Evolutionary conservation across 768 basidiomycete genomes (phyloP).

Genomic region (Auriscalpium vulgare): DNA sequence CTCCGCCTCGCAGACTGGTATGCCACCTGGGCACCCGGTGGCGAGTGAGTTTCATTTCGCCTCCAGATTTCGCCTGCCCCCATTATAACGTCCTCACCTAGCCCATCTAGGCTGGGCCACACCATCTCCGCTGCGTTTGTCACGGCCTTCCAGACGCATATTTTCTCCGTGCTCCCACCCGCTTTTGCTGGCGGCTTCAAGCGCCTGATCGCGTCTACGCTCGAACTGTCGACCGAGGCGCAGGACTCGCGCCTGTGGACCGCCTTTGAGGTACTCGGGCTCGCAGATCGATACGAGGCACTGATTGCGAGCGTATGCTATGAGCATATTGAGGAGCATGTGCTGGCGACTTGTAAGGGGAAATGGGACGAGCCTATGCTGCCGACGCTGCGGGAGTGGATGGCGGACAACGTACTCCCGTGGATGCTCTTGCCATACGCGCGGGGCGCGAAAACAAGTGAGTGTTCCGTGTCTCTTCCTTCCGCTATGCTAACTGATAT

Average conservation of each 20-base stretch:
- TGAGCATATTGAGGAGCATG: slow-evolving; percentile 73
- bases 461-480: slow-evolving; percentile 11
- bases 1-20: slow-evolving; percentile 65
- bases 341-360: slow-evolving; percentile 54
- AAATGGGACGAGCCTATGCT: slow-evolving; percentile 67
- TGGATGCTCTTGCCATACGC: slow-evolving; percentile 85
- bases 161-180: slow-evolving; percentile 65
- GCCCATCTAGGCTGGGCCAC: slow-evolving; percentile 42
- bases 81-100: slow-evolving; percentile 2
- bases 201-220: slow-evolving; percentile 51
- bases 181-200: slow-evolving; percentile 65
- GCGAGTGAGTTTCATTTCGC: slow-evolving; percentile 39
- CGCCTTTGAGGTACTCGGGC: slow-evolving; percentile 60
- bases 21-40: slow-evolving; percentile 60
- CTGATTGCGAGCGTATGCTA: slow-evolving; percentile 81
- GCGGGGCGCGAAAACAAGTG: slow-evolving; percentile 50
- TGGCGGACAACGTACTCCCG: slow-evolving; percentile 68
- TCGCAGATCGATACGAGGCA: slow-evolving; percentile 77
- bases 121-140: slow-evolving; percentile 56
- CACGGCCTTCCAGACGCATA: slow-evolving; percentile 62
- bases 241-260: slow-evolving; percentile 40
- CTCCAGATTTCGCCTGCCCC: neutral
- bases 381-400: slow-evolving; percentile 60
- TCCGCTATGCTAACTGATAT: neutral
- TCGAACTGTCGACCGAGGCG: slow-evolving; percentile 23